A percentile compares a stretch with the other conserved stretches of the same genome.
phyloP scores from a whole-genome alignment of 495 filamentous ascomycete species.

The Staphylotrichum longicolle region DNA sequence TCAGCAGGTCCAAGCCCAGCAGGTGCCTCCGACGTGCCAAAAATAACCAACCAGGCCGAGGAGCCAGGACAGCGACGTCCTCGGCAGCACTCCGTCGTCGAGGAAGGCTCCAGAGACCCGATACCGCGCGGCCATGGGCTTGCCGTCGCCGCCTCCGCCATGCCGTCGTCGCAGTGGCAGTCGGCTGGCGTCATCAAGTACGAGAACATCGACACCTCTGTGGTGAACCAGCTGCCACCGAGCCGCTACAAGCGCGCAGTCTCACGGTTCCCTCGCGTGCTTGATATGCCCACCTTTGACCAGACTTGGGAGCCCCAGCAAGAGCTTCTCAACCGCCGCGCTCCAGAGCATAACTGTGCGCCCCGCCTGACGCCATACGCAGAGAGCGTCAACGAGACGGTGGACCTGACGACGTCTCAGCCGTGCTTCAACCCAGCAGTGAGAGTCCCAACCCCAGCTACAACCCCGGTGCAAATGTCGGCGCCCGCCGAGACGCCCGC shows the following conservation, averaged over 20 bases:
- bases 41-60: not conserved
- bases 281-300: conserved; percentile 14
- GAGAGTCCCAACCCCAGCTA: not conserved
- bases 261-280: conserved; percentile 7
- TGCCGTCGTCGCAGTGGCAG: not conserved
- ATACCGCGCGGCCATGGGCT: not conserved
- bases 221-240: not conserved
- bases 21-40: not conserved
- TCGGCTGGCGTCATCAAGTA: not conserved
- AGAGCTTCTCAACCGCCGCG: not conserved
- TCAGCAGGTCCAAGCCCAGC: not conserved
- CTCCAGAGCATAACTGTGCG: too few relatives aligned
- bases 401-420: not conserved
- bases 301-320: not conserved
- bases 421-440: not conserved
- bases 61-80: not conserved
- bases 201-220: not conserved
- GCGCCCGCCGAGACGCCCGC: not conserved
- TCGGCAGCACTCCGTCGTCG: not conserved
- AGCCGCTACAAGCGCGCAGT: not conserved
- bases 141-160: not conserved
- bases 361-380: not conserved
- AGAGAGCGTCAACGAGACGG: not conserved
- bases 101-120: not conserved
- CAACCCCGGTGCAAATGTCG: not conserved